Percentiles rank a stretch among this genome's conserved stretches.
Conservation (phyloP, 176 grass and related monocot genomes). For the Secale cereale region DNA sequence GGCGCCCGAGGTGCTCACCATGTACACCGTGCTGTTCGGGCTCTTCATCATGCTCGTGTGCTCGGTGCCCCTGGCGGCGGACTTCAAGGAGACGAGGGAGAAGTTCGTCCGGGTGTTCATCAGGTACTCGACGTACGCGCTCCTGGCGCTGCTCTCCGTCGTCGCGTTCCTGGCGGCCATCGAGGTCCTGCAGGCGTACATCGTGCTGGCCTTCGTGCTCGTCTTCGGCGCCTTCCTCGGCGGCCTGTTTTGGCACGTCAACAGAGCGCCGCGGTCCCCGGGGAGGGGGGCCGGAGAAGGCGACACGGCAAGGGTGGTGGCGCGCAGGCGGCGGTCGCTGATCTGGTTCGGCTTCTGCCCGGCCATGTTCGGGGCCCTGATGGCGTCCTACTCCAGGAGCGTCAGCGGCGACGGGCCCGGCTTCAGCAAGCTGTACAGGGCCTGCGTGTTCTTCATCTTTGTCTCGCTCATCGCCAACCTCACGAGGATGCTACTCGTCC, state of each 20-base stretch:
- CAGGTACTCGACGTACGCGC: not conserved
- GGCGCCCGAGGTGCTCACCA: slow-evolving; percentile 7
- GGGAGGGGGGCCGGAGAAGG: not conserved
- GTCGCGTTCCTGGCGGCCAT: not conserved
- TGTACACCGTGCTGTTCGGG: slow-evolving; percentile 9
- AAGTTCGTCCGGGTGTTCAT: slow-evolving; percentile 11
- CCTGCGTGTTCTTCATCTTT: slow-evolving; percentile 10
- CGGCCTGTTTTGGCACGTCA: not conserved
- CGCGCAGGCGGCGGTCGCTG: slow-evolving; percentile 2
- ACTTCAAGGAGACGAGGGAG: not conserved
- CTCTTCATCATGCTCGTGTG: slow-evolving; percentile 19
- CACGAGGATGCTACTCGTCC: not conserved
- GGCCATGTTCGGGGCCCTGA: not conserved
- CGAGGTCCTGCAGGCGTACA: not conserved
- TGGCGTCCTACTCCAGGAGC: slow-evolving; percentile 21
- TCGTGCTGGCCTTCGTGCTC: not conserved
- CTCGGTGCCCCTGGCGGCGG: not conserved
- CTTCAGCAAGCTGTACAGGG: not conserved
- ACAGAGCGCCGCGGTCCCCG: not conserved
- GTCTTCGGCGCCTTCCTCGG: not conserved
- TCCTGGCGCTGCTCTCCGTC: not conserved
- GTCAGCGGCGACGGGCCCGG: not conserved
- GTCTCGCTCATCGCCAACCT: slow-evolving; percentile 7
- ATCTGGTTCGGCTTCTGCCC: slow-evolving; percentile 11
- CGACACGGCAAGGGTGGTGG: not conserved